These are phyloP conservation scores for Fusarium gaditjirri DNA, from an alignment of 2,329 filamentous ascomycete species.

Conservation along the genomic window DNA sequence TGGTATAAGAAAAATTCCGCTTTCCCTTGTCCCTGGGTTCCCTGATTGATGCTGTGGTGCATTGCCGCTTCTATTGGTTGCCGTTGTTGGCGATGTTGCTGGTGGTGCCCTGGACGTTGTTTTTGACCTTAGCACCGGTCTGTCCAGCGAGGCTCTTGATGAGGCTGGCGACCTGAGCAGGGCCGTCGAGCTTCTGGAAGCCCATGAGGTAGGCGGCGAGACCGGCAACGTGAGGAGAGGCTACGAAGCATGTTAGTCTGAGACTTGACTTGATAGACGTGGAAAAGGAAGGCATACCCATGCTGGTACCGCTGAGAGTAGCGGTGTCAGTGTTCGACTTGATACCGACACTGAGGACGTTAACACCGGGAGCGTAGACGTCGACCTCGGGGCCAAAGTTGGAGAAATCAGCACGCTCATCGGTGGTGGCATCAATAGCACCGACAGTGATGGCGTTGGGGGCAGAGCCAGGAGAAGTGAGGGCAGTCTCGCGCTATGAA, in stretches of 20 bases:
- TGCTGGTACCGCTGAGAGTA: slow-evolving; percentile 66
- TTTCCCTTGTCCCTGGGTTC: slow-evolving; percentile 23
- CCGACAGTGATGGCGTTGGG: slow-evolving; percentile 68
- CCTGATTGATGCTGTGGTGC: slow-evolving; percentile 11
- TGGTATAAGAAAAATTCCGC: slow-evolving; percentile 27
- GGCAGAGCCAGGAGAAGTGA: slow-evolving; percentile 65
- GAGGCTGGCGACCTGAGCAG: slow-evolving; percentile 54
- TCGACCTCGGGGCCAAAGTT: slow-evolving; percentile 67
- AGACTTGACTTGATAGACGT: not conserved
- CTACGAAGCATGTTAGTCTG: slow-evolving; percentile 46
- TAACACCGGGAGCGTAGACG: slow-evolving; percentile 66
- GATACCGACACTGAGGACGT: slow-evolving; percentile 65
- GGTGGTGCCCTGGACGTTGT: slow-evolving; percentile 59
- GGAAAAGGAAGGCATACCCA: slow-evolving; percentile 55
- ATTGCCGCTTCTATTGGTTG: slow-evolving; percentile 42
- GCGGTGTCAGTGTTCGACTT: slow-evolving; percentile 56
- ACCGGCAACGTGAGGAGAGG: slow-evolving; percentile 74
- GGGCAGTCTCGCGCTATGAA: slow-evolving; percentile 57
- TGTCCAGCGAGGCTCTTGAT: slow-evolving; percentile 64
- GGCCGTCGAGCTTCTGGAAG: slow-evolving; percentile 60
- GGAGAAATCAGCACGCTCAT: slow-evolving; percentile 63
- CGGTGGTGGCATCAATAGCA: slow-evolving; percentile 63
- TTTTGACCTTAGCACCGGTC: slow-evolving; percentile 56
- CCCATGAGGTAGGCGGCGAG: slow-evolving; percentile 74
- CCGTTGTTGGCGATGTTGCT: slow-evolving; percentile 68